Evolutionary conservation across 1,139 yeast genomes (phyloP).

Genomic region (Geotrichum candidum): DNA sequence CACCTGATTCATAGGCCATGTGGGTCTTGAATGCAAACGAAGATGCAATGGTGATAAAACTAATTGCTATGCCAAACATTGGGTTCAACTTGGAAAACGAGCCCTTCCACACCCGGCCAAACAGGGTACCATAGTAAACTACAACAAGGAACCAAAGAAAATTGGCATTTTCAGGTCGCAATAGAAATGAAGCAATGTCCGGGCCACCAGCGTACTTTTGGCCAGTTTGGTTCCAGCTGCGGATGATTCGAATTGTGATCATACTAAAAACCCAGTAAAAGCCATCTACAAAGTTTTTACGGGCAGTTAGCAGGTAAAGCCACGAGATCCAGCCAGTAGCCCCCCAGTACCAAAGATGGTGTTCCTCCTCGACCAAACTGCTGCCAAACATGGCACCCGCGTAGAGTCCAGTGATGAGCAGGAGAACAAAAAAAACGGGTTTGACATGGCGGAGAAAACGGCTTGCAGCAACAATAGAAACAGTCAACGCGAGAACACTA

Average conservation of each 20-base stretch:
- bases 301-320: slow-evolving; percentile 28
- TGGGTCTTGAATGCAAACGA: slow-evolving; percentile 53
- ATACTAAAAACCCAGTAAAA: slow-evolving; percentile 36
- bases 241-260: slow-evolving; percentile 50
- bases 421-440: slow-evolving; percentile 25
- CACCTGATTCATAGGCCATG: slow-evolving; percentile 53
- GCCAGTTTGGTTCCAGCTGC: slow-evolving; percentile 89
- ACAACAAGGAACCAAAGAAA: slow-evolving; percentile 48
- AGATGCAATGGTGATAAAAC: slow-evolving; percentile 40
- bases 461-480: slow-evolving; percentile 15
- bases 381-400: slow-evolving; percentile 74
- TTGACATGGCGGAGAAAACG: slow-evolving; percentile 15
- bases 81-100: slow-evolving; percentile 25
- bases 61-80: slow-evolving; percentile 37
- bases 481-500: slow-evolving; percentile 13
- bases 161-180: slow-evolving; percentile 18
- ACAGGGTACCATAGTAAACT: slow-evolving; percentile 37
- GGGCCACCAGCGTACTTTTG: slow-evolving; percentile 62
- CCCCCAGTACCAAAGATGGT: slow-evolving; percentile 92
- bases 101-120: slow-evolving; percentile 28
- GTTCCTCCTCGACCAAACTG: slow-evolving; percentile 93
- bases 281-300: slow-evolving; percentile 25
- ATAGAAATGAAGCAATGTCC: slow-evolving; percentile 37
- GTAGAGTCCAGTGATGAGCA: slow-evolving; percentile 42
- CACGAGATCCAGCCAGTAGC: slow-evolving; percentile 38